phyloP scores from a whole-genome alignment of 768 basidiomycete species.

The Lanmaoa pseudosensibilis region DNA sequence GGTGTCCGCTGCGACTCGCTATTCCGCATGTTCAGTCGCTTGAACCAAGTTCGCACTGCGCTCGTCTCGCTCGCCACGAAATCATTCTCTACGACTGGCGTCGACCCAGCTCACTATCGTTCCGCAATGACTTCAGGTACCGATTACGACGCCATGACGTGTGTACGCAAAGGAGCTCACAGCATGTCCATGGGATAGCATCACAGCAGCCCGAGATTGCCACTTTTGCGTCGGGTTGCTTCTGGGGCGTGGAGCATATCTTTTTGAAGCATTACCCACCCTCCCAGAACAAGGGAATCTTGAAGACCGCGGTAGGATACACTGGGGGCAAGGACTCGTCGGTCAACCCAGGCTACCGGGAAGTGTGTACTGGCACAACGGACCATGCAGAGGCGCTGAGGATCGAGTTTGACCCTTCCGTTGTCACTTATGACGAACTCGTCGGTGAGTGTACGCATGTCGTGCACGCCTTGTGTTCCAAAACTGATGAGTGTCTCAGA shows the following conservation, averaged over 20 bases:
- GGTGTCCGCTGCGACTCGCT: background rate
- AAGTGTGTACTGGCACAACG: constrained; percentile 80
- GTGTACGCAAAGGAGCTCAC: constrained; percentile 1
- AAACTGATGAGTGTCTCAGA: constrained; percentile 43
- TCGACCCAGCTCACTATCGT: constrained; percentile 42
- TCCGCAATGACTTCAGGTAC: constrained; percentile 40
- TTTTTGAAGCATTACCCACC: constrained; percentile 79
- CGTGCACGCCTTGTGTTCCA: background rate
- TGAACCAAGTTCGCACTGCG: constrained; percentile 23
- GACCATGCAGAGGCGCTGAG: constrained; percentile 86
- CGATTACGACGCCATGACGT: background rate
- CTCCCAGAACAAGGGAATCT: constrained; percentile 67
- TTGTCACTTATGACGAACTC: constrained; percentile 80
- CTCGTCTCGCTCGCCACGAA: constrained; percentile 25
- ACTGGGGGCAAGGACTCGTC: constrained; percentile 64
- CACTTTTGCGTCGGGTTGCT: constrained; percentile 61
- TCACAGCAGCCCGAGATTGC: constrained; percentile 46
- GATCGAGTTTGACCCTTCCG: constrained; percentile 80
- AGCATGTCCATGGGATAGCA: constrained; percentile 32
- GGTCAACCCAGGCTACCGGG: constrained; percentile 61
- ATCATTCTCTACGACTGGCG: constrained; percentile 15
- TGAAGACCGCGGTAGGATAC: constrained; percentile 77
- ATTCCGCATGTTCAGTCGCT: constrained; percentile 24
- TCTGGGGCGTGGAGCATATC: constrained; percentile 88
- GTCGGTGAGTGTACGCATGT: constrained; percentile 59